Evolutionary conservation across 495 filamentous ascomycete species (phyloP), one percentile per base, ranked within the genome.

Genomic region (Cercophora newfieldiana): DNA sequence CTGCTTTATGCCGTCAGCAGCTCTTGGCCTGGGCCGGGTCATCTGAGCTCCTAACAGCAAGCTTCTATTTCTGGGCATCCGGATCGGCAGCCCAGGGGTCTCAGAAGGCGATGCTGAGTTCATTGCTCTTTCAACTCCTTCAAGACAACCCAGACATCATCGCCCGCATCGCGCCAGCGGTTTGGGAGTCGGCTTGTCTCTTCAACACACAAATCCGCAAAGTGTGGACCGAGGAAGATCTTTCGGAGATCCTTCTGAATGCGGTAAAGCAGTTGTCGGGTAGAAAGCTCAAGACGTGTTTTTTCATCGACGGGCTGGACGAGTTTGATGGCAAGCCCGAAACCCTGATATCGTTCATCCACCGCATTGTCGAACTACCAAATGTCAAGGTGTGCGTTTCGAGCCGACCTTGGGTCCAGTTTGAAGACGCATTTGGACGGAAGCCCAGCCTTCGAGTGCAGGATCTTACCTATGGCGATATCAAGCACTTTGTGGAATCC

Each of bases 221-320:
- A 21, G 7, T 10, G 3, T 64, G 48, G 50, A 19, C 53, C 26
- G 47, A 53, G 16, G 51, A 62, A 0, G 58, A 59, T n/a, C 65
- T 71, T 14, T 0, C 10, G 2, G n/a, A 48, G 5, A 8, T 50
- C 2, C 21, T 68, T 16, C n/a, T 19, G 0, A 1, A 47, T 3
- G 53, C 59, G 7, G 12, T 33, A 0, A 25, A 25, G 14, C 54
- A 37, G 1, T 26, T 66, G 0, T 47, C 19, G 0, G 44, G 22
- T 2, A 33, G 22, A 0, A 14, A 5, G 7, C 33, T 22, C 22
- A 50, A 61, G 12, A 56, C 74, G 18, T 74, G 70, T 44, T 71
- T 31, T 71, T 77, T 53, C 56, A 69, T 76, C 28, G 72, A 76
- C 48, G 74, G 74, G n/a, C 57, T 74, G 7, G 72, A 76, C 59